Base-by-base conservation (phyloP, 1,284 basidiomycete species). In the Cryptococcus deneoformans region DNA sequence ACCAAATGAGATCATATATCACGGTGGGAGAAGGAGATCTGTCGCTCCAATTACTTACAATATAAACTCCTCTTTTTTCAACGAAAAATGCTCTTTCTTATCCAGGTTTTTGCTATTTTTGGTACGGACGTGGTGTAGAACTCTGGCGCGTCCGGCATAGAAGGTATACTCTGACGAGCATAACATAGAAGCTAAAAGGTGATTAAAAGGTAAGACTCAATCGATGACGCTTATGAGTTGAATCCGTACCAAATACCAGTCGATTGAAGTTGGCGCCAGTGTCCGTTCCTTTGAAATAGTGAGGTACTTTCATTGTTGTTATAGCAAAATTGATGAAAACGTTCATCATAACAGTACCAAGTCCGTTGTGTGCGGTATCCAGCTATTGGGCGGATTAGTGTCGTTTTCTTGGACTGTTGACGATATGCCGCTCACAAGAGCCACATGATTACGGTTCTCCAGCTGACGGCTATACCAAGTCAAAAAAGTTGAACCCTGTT, bases 271-370 rank as follows among this genome's bases (percentile, higher is more conserved):
- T 52, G 20, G 20, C 50, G 48, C 56, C 54, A 3, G 78, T 6
- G 79, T 62, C n/a, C 80, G 79, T 85, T 83, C 87, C 47, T 82
- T 81, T 46, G 40, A 95, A 80, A 73, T 96, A 97, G 52, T 85
- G 83, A 52, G 90, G 85, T 81, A 93, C 88, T 79, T 93, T 97
- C 81, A 94, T 87, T 0, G 90, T 90, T 1, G 86, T 83, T 29
- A 95, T 75, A n/a, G 90, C 77, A 68, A 94, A 89, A 67, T 87
- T 89, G 73, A 93, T 86, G 71, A 92, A 93, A 8, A 96, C 80
- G 72, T 97, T 99, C 40, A 85, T 72, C 72, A 89, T 85, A 2
- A 90, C 85, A 0, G 82, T 83, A 38, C 80, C 66, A 34, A 77
- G 65, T 2, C 83, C 78, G 73, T 95, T 97, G 62, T 96, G 81